Evolutionary conservation across 768 basidiomycete genomes (phyloP), one percentile per base, ranked within the genome.

Genomic region (Boletus huronensis): DNA sequence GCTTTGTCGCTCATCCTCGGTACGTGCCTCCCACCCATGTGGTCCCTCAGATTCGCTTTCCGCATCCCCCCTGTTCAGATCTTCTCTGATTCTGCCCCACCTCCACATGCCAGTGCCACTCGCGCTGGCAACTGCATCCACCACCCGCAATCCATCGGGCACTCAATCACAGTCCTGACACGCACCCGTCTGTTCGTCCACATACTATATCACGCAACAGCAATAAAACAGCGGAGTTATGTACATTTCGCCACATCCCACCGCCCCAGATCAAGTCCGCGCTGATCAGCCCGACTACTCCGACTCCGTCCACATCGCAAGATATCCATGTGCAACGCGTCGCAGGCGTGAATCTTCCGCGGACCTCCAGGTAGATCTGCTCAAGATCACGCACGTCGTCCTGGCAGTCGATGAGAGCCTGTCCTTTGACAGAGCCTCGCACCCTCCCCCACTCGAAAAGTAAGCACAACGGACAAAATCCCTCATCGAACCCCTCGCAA

Each of bases 231-330:
- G 56, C 64, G 51, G 62, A 54, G 52, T 64, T 64, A 3, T 57
- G 7, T 55, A 28, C 51, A 1, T 40, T 50, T 54, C 23, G 62
- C 64, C 64, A 61, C 62, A 43, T 54, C 40, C 59, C 50, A 62
- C 53, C 53, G 43, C 41, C 35, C 64, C 63, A 68, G 58, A 63
- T 68, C 53, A 57, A 60, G 60, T 51, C 0, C 31, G 21, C 41
- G 55, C 50, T 66, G 65, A 66, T 66, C 66, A 60, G 44, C 50
- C 64, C 54, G 58, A 44, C 60, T 25, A 38, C 66, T 58, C 65
- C 66, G 66, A 68, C 64, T 64, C 65, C 65, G 65, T 47, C 61
- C 48, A 61, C 52, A 58, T 66, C 65, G 65, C 67, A 61, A 66
- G 65, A 66, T 61, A 68, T 61, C 66, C 65, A 66, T 66, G 67